Base-by-base conservation (phyloP, 2,329 filamentous ascomycete genomes). In the Penicillium freii region DNA sequence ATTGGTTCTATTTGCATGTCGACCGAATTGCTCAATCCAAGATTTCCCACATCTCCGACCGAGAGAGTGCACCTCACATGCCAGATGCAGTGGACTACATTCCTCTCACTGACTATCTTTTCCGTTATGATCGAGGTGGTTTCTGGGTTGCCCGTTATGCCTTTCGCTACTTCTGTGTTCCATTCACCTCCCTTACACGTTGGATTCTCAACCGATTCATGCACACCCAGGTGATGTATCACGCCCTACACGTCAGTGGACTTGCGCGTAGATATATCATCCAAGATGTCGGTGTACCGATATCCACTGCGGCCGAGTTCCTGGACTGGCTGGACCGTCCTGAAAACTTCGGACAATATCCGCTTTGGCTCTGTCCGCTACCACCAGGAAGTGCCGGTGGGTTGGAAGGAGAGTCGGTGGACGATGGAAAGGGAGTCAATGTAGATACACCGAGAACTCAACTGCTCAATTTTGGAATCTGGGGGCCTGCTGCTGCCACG, bases 1-100 rank as follows among this genome's bases (percentile, higher is more conserved):
- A 86, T 0, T 92, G 88, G 89, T 90, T 90, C 68, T 91, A 90
- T 58, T 75, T 91, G 3, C 87, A 89, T 62, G 87, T 54, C n/a
- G 45, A 54, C 40, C 38, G 42, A 10, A 58, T 57, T 36, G 34
- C 51, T 15, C 40, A 51, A 10, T 39, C 50, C 5, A 46, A 33
- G 7, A 42, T 17, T 38, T 36, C 49, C 6, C 40, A 31, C 1
- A 39, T 31, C 29, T 29, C 58, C 58, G 21, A 56, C 53, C 27
- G 52, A 19, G 19, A 40, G 23, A 36, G 21, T 36, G 39, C 29
- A 4, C 13, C 21, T 29, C 46, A 21, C 10, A 52, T 31, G 17
- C 52, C 51, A 23, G 49, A 54, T 36, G 51, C 55, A n/a, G 50
- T 64, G 17, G 66, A 69, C 31, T 66, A 64, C 25, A 68, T 75